Conservation (phyloP, 345 rosid species). For the Cardiospermum halicacabum region DNA sequence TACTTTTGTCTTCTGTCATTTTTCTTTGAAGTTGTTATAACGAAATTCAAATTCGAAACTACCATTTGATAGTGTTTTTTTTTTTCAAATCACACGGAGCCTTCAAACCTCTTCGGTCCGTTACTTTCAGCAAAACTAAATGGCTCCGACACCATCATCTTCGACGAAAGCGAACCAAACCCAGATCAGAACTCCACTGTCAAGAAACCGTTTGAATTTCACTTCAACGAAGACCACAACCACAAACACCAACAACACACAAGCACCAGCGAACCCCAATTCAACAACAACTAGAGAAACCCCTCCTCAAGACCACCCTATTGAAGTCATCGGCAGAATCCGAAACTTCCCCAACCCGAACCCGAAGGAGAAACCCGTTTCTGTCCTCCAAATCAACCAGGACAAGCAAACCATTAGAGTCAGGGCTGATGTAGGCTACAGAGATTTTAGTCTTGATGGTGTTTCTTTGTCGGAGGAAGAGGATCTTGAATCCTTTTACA, state of each 20-base stretch:
- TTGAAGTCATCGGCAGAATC: constrained; percentile 83
- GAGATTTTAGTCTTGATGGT: constrained; percentile 88
- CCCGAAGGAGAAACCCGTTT: constrained; percentile 46
- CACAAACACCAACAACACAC: constrained; percentile 17
- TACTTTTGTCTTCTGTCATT: background rate
- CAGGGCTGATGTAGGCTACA: constrained; percentile 81
- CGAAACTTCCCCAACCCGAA: constrained; percentile 63
- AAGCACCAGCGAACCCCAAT: constrained; percentile 40
- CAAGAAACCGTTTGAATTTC: constrained; percentile 71
- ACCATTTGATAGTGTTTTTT: background rate
- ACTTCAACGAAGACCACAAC: constrained; percentile 29
- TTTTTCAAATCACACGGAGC: background rate
- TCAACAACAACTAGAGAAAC: constrained; percentile 34
- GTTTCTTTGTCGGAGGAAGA: constrained; percentile 78
- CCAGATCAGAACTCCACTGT: constrained; percentile 62
- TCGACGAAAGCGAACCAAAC: constrained; percentile 38
- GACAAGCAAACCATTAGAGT: constrained; percentile 60
- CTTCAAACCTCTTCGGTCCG: background rate
- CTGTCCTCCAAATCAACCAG: constrained; percentile 55
- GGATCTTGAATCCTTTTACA: constrained; percentile 66
- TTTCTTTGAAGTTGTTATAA: background rate
- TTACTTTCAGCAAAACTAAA: constrained; percentile 14
- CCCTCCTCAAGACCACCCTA: constrained; percentile 66
- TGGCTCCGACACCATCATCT: constrained; percentile 85
- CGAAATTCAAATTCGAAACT: background rate